phyloP scores from a whole-genome alignment of 345 rosid species.

The Euclidium syriacum region DNA sequence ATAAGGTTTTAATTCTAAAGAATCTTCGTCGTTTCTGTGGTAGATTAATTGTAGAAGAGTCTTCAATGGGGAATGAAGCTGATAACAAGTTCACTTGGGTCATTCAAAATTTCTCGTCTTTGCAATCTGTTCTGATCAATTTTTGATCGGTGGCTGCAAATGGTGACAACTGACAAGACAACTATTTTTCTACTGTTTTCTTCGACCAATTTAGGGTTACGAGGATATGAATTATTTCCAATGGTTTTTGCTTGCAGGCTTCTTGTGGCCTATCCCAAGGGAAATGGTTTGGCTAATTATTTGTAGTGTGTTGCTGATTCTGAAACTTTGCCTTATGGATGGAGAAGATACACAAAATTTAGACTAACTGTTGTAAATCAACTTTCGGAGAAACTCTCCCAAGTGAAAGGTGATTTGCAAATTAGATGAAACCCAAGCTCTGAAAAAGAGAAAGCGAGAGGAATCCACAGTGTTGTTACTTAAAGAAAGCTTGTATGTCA shows the following conservation, averaged over 20 bases:
- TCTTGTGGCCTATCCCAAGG: slow-evolving; percentile 59
- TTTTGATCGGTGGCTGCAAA: neutral
- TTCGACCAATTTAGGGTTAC: too few relatives aligned
- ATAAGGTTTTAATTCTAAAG: too few relatives aligned
- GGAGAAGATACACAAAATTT: slow-evolving; percentile 69
- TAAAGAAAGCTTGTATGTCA: too few relatives aligned
- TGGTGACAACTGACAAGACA: neutral
- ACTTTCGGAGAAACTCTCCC: slow-evolving; percentile 35
- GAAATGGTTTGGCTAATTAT: slow-evolving; percentile 52
- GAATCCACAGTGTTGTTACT: too few relatives aligned
- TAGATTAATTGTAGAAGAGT: too few relatives aligned
- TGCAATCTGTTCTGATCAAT: neutral
- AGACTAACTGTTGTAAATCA: slow-evolving; percentile 61
- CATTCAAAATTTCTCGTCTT: neutral
- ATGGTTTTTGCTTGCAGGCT: slow-evolving; percentile 37
- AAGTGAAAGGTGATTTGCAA: neutral
- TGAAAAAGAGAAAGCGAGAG: too few relatives aligned
- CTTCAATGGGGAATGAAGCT: neutral
- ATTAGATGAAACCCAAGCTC: too few relatives aligned
- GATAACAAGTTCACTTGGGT: neutral
- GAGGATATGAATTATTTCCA: neutral
- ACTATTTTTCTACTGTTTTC: neutral
- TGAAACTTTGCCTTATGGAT: slow-evolving; percentile 50
- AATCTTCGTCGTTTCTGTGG: too few relatives aligned
- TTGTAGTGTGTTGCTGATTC: slow-evolving; percentile 70